Evolutionary conservation across 805 yeast genomes (phyloP).

Genomic region (Kluyveromyces starmeri): DNA sequence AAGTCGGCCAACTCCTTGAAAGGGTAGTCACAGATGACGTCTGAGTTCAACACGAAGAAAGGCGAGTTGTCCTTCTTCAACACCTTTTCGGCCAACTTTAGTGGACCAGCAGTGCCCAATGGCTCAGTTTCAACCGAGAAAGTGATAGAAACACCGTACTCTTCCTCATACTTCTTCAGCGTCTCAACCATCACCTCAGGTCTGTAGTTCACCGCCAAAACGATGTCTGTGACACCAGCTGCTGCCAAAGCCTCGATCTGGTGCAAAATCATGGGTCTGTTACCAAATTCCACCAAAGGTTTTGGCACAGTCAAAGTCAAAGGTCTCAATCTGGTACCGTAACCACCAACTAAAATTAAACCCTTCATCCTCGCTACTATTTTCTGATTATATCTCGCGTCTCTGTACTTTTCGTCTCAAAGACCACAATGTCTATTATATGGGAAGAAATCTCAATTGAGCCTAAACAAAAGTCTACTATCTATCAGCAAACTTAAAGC

Average conservation of each 20-base stretch:
- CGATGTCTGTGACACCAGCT: constrained; percentile 98
- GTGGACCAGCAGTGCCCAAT: constrained; percentile 98
- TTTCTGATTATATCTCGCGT: too few relatives aligned
- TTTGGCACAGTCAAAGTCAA: constrained; percentile 90
- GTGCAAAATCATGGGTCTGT: constrained; percentile 98
- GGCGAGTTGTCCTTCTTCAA: constrained; percentile 93
- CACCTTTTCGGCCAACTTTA: constrained; percentile 90
- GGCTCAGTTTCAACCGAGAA: constrained; percentile 99
- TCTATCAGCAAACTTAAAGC: too few relatives aligned
- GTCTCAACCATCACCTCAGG: constrained; percentile 99
- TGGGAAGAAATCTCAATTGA: too few relatives aligned
- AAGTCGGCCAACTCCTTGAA: constrained; percentile 83
- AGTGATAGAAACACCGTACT: constrained; percentile 89
- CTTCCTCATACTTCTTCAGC: constrained; percentile 85
- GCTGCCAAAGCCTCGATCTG: constrained; percentile 96
- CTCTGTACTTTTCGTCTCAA: too few relatives aligned
- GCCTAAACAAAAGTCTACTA: too few relatives aligned
- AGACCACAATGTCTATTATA: too few relatives aligned
- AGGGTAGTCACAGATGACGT: constrained; percentile 98
- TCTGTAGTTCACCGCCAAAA: constrained; percentile 96
- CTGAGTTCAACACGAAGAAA: constrained; percentile 95
- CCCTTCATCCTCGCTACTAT: constrained; percentile 92
- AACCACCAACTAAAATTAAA: constrained; percentile 97
- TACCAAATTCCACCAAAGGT: constrained; percentile 96
- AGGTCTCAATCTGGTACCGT: constrained; percentile 99